phyloP scores from a whole-genome alignment of 257 asterid genomes.

The Nicotiana obtusifolia region DNA sequence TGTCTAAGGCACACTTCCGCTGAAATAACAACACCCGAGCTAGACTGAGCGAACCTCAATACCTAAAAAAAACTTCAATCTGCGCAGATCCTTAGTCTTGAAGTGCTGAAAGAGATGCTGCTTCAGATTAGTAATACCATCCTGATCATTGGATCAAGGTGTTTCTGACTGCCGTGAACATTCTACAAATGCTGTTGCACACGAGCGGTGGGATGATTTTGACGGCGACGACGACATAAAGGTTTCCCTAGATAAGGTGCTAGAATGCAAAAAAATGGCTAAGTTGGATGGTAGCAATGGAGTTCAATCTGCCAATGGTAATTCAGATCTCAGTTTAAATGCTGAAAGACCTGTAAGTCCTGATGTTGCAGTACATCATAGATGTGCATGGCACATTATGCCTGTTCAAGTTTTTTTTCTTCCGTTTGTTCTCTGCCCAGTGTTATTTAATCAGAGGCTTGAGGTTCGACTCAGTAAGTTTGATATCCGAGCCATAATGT shows the following conservation, averaged over 20 bases:
- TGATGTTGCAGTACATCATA: neutral
- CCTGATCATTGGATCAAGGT: no score
- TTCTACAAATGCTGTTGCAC: constrained; percentile 16
- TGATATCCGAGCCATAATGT: neutral
- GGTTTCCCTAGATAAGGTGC: constrained; percentile 54
- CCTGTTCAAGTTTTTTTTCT: neutral
- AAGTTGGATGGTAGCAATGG: constrained; percentile 36
- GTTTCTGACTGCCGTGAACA: constrained; percentile 19
- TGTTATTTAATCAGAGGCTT: neutral
- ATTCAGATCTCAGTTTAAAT: constrained; percentile 4
- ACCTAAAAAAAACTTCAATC: no score
- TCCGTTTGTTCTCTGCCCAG: neutral
- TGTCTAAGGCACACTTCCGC: no score
- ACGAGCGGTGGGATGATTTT: constrained; percentile 62
- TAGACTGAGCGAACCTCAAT: no score
- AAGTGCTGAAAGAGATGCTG: no score
- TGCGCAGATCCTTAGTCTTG: no score
- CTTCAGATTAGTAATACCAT: no score
- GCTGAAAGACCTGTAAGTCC: constrained; percentile 34
- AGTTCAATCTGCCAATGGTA: constrained; percentile 17
- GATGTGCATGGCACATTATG: neutral
- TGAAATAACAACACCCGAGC: no score
- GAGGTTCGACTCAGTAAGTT: neutral
- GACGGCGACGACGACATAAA: constrained; percentile 48
- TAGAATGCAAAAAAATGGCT: constrained; percentile 45